Base-by-base conservation (phyloP, 2,329 filamentous ascomycete species). In the Neocatenulostroma microsporum region DNA sequence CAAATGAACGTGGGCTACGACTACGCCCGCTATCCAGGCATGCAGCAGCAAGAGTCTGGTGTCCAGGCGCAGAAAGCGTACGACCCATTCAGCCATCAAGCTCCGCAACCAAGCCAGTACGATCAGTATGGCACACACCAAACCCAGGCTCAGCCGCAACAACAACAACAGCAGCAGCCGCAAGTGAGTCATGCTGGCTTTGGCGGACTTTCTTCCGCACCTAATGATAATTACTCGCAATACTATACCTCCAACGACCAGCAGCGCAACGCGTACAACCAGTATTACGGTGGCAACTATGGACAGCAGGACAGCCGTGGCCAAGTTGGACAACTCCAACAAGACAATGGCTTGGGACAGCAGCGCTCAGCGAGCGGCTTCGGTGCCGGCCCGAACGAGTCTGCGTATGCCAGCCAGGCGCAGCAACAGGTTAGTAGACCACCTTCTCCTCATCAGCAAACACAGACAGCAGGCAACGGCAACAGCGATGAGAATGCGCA, bases 1-100 rank as follows among this genome's bases (percentile, higher is more conserved):
- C 65, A 68, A 42, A 56, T 56, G 28, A 56, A 56, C 38, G 66
- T 67, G 54, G 54, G 52, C 13, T 71, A 74, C 52, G 76, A 77
- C 56, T 88, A 79, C 53, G 76, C 75, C 40, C 80, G 83, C 39
- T 88, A 80, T 54, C 57, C 71, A 36, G 69, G 68, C 36, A 61
- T 72, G 21, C 52, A 54, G 31, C 51, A 55, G 33, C 76, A 74
- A 35, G 80, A 82, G 51, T 56, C 72, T 36, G 68, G 68, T 37
- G 61, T 71, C 7, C 79, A 67, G 47, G 58, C 78, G 39, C 82
- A 86, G 62, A 95, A 96, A 68, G 77, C 82, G 2, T 88, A 87
- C 62, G 89, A 95, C 57, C 76, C 84, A 1, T 96, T 94, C 58
- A 76, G 73, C 50, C 85, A 93, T 58, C 84, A 87, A 57, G 72